These are phyloP conservation scores for Epichloe uncinata DNA, from an alignment of 2,329 filamentous ascomycete species.

Conservation along the genomic window DNA sequence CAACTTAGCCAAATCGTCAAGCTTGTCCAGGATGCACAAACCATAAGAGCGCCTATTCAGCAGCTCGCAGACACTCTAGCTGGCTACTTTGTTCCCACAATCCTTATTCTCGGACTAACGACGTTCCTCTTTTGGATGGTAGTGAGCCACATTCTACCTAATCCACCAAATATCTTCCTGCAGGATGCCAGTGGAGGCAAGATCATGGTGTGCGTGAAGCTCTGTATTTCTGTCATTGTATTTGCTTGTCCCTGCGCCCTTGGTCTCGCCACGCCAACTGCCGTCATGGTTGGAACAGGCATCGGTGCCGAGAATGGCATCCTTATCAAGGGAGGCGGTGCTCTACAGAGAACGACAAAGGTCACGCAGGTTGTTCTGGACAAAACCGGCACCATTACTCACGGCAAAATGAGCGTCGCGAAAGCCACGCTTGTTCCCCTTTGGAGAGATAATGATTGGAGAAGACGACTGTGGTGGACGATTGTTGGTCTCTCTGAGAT, in stretches of 20 bases:
- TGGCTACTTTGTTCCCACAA: constrained; percentile 85
- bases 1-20: constrained; percentile 97
- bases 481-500: constrained; percentile 89
- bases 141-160: constrained; percentile 67
- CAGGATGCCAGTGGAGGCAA: constrained; percentile 72
- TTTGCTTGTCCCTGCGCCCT: constrained; percentile 95
- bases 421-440: constrained; percentile 49
- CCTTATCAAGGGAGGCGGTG: constrained; percentile 91
- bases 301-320: constrained; percentile 93
- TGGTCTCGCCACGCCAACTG: constrained; percentile 89
- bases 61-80: constrained; percentile 81
- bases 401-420: constrained; percentile 90
- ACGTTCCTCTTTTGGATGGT: constrained; percentile 94
- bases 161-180: constrained; percentile 83
- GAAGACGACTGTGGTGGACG: constrained; percentile 81
- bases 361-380: constrained; percentile 84
- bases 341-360: constrained; percentile 80
- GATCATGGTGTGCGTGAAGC: constrained; percentile 90
- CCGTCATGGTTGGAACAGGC: constrained; percentile 98
- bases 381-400: constrained; percentile 90
- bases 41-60: constrained; percentile 86
- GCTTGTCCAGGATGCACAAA: constrained; percentile 95
- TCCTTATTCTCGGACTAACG: constrained; percentile 67
- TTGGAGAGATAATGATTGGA: constrained; percentile 59
- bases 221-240: constrained; percentile 96